Base-by-base conservation (phyloP, 257 asterid genomes). In the Ligustrum vulgare region DNA sequence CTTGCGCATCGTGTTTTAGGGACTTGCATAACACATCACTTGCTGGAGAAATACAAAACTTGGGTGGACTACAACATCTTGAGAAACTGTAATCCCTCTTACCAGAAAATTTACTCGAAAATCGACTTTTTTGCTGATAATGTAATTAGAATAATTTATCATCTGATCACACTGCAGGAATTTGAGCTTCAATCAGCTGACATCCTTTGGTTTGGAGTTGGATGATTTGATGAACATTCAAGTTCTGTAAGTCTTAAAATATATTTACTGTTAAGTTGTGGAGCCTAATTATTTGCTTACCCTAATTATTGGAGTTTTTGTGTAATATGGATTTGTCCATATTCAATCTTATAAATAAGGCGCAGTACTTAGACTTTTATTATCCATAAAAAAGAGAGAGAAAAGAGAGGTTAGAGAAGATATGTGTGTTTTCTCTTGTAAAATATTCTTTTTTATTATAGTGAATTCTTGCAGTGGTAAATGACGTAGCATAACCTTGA, bases 21-120 rank as follows among this genome's bases (percentile, higher is more conserved):
- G 97, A 92, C 83, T 84, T 94, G 93, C 97, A 91, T 56, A 94
- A 94, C 77, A 83, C 91, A 65, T 94, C 97, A 65, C 89, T 94
- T 31, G 70, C 91, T 32, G 98, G 98, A 85, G 97, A 90, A 75
- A 79, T 94, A 82, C 92, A 92, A 25, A 87, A 91, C 87, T 84
- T 94, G 76, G 97, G 98, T 71, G 87, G 96, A 77, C 89, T 94
- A 75, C 97, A 89, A 70, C 91, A 81, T 79, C 98, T 94, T 60
- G 90, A 92, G 76, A 89, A 87, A 82, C 86, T 94, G 98, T 94
- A 91, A 75, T 8, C 58, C 68, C 65, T 70, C 62, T 8, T 60
- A 64, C 69, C 79, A 54, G 31, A 15, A 77, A 69, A 75, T 67
- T 77, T 79, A 6, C 62, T 51, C 32, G 71, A 69, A 72, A 34